Evolutionary conservation across 805 yeast genomes (phyloP), one percentile per base, ranked within the genome.

Genomic region (Millerozyma acaciae): DNA sequence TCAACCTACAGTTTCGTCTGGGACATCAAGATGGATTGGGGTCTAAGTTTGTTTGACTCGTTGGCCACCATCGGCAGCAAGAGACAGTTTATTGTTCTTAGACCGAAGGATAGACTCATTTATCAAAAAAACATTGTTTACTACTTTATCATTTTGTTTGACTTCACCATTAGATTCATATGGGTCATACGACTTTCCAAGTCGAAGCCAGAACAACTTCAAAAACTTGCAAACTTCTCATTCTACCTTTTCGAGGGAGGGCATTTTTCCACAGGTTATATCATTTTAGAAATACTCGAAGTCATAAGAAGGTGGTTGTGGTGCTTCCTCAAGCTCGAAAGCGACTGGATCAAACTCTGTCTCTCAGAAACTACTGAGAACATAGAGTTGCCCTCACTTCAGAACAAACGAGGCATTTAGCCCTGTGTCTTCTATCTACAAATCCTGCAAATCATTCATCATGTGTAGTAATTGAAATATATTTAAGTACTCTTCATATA

Each of bases 11-110:
- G 95, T 10, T 84, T 86, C 39, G 62, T 76, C 35, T 93, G 99
- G 99, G 99, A 93, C 56, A 57, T 90, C 8, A 72, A 73, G 32
- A 76, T 77, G 71, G 99, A 93, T 62, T 93, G 98, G 98, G 77
- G 78, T 27, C 66, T 87, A 30, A 71, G 73, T 8, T 48, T 83
- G 6, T 65, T 83, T 47, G 66, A 65, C 28, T 40, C 39, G 4
- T 23, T n/a, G n/a, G n/a, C n/a, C n/a, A n/a, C n/a, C n/a, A n/a
- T n/a, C n/a, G n/a, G n/a, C n/a, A n/a, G n/a, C n/a, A n/a, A n/a
- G n/a, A n/a, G n/a, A n/a, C n/a, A n/a, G n/a, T n/a, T n/a, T n/a
- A n/a, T n/a, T n/a, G n/a, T n/a, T n/a, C n/a, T n/a, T n/a, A 38
- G 60, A 16, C 43, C 53, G 7, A 42, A 51, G 10, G 35, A 33